Percentiles rank a stretch among this genome's conserved stretches.
Evolutionary conservation across 768 basidiomycete species (phyloP).

Genomic region (Pisolithus tinctorius): DNA sequence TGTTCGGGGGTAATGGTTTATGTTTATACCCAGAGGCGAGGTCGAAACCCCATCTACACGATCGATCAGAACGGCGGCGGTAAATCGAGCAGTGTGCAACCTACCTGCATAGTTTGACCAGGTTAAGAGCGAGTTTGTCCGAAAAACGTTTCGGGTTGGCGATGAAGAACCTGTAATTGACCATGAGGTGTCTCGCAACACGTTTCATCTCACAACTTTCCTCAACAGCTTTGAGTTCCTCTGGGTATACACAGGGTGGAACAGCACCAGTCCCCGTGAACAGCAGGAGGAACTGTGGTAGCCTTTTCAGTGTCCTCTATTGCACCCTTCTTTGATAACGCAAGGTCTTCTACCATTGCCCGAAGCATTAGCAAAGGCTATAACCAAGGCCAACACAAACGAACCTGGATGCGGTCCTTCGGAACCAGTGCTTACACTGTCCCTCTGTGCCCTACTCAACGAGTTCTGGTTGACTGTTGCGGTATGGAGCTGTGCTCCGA

Average conservation of each 20-base stretch:
- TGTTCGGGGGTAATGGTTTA: conserved; percentile 47
- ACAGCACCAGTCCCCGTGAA: conserved; percentile 81
- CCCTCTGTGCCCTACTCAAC: conserved; percentile 17
- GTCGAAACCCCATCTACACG: conserved; percentile 64
- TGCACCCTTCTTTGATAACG: conserved; percentile 10
- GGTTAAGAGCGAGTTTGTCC: conserved; percentile 65
- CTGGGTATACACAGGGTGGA: conserved; percentile 86
- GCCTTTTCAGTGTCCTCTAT: conserved; percentile 32
- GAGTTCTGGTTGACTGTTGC: conserved; percentile 16
- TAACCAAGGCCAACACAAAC: neutral
- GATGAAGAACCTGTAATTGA: conserved; percentile 55
- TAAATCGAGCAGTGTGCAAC: conserved; percentile 5
- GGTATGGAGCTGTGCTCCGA: conserved; percentile 21
- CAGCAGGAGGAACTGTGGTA: conserved; percentile 47
- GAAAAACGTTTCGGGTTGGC: conserved; percentile 53
- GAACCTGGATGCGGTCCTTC: conserved; percentile 32
- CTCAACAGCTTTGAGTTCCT: conserved; percentile 67
- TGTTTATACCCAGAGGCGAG: conserved; percentile 82
- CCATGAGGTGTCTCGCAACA: neutral
- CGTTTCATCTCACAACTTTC: conserved; percentile 29
- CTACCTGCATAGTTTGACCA: conserved; percentile 54
- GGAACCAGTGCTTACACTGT: conserved; percentile 20
- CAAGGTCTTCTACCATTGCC: conserved; percentile 20
- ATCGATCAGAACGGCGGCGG: conserved; percentile 1
- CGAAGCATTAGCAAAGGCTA: neutral